These are phyloP conservation scores for Aspergillus novofumigatus DNA, from an alignment of 2,329 filamentous ascomycete species.

Conservation along the genomic window DNA sequence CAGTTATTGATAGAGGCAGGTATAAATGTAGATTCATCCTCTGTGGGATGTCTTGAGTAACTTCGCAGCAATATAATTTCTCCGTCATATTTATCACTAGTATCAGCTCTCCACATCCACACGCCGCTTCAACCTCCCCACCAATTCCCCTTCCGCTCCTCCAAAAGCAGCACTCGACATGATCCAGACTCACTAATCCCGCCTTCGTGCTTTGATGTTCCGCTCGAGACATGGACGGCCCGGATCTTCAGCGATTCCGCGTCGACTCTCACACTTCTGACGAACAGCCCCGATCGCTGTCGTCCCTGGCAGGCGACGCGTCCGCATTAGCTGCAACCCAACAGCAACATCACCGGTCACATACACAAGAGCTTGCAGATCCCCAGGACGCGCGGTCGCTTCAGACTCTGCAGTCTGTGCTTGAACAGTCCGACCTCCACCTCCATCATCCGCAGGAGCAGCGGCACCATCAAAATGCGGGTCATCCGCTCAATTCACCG, in stretches of 20 bases:
- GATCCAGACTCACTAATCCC: background rate
- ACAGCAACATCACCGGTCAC: constrained; percentile 4
- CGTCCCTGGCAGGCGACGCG: constrained; percentile 21
- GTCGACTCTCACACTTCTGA: constrained; percentile 10
- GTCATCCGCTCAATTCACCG: constrained; percentile 4
- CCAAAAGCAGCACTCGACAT: constrained; percentile 27
- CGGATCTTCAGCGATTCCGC: constrained; percentile 16
- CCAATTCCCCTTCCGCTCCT: constrained; percentile 14
- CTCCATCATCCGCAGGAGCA: constrained; percentile 10
- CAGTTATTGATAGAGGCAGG: background rate
- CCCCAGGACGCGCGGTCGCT: constrained; percentile 23
- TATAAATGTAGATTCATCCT: background rate
- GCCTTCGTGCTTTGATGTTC: background rate
- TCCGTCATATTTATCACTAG: background rate
- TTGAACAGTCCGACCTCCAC: constrained; percentile 20
- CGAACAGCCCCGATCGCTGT: constrained; percentile 17
- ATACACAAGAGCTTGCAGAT: constrained; percentile 13
- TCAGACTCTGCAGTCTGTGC: constrained; percentile 21
- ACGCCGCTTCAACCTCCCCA: constrained; percentile 24
- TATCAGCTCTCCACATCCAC: background rate
- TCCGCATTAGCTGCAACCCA: constrained; percentile 15
- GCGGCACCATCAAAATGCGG: constrained; percentile 13
- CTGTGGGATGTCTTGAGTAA: background rate
- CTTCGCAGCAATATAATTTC: background rate
- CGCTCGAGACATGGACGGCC: constrained; percentile 23